Evolutionary conservation across 129 eudicot species (phyloP).

Genomic region (Arctium minus): DNA sequence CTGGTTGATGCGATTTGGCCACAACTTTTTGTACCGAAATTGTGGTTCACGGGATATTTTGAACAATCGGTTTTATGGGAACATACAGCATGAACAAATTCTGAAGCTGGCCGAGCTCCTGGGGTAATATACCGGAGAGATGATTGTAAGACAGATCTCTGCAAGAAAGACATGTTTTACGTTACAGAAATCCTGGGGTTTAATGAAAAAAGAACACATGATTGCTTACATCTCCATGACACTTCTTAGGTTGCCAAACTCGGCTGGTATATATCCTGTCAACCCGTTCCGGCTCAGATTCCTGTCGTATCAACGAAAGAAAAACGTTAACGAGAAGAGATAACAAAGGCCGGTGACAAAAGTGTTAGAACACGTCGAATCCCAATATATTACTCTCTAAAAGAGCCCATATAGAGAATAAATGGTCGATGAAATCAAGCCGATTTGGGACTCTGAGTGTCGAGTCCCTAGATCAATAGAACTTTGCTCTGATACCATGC

Average conservation of each 20-base stretch:
- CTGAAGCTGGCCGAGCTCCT: conserved; percentile 89
- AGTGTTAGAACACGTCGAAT: neutral
- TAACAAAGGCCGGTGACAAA: neutral
- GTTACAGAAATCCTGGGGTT: neutral
- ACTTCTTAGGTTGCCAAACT: conserved; percentile 90
- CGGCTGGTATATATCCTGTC: conserved; percentile 74
- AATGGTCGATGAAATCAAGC: too few species aligned
- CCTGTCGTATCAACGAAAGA: conserved; percentile 25
- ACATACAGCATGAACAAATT: conserved; percentile 83
- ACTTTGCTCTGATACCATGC: too few species aligned
- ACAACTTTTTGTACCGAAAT: neutral
- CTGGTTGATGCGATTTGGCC: neutral
- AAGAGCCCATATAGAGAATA: too few species aligned
- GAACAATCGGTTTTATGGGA: neutral
- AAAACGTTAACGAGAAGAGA: neutral
- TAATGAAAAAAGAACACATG: neutral
- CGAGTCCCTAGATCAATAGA: too few species aligned
- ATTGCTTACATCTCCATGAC: conserved; percentile 78
- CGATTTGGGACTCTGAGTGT: too few species aligned
- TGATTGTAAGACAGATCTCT: conserved; percentile 86
- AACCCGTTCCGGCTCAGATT: conserved; percentile 74
- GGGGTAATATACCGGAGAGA: conserved; percentile 76
- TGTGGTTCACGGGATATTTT: neutral
- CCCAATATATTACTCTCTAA: too few species aligned
- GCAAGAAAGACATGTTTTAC: neutral